Evolutionary conservation across 495 filamentous ascomycete species (phyloP).

Genomic region (Daldinia bambusicola): DNA sequence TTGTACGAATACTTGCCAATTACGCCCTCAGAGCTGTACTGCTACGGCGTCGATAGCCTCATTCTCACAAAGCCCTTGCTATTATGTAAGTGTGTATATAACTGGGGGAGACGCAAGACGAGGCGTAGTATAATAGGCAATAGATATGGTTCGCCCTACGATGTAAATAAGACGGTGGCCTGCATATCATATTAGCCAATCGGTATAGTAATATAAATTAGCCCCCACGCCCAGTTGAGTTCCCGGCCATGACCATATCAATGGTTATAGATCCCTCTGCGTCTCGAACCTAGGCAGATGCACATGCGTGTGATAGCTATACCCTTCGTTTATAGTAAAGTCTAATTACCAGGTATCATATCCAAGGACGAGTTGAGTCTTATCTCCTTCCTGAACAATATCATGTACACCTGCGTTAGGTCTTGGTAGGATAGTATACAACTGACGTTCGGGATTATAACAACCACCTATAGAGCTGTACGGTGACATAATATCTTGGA

Average conservation of each 20-base stretch:
- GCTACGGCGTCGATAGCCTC: background rate
- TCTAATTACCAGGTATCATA: background rate
- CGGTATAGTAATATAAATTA: background rate
- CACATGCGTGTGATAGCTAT: background rate
- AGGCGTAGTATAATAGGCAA: background rate
- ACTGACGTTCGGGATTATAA: conserved; percentile 17
- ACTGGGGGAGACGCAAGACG: background rate
- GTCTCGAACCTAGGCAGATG: conserved; percentile 13
- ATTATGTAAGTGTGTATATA: background rate
- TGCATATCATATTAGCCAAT: conserved; percentile 25
- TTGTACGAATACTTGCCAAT: background rate
- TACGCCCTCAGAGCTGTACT: background rate
- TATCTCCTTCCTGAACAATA: background rate
- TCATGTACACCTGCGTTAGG: background rate
- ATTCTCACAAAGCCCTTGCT: background rate
- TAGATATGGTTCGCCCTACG: background rate
- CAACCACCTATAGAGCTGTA: conserved; percentile 14
- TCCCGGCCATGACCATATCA: background rate
- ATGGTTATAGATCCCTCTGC: conserved; percentile 15
- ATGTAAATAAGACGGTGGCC: conserved; percentile 4
- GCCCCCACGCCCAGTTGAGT: conserved; percentile 35
- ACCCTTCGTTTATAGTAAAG: background rate
- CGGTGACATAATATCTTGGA: conserved; percentile 33
- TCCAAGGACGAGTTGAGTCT: background rate
- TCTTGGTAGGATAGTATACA: conserved; percentile 11